phyloP scores from a whole-genome alignment of 192 early-diverging fungal species.

The Coemansia sp. region DNA sequence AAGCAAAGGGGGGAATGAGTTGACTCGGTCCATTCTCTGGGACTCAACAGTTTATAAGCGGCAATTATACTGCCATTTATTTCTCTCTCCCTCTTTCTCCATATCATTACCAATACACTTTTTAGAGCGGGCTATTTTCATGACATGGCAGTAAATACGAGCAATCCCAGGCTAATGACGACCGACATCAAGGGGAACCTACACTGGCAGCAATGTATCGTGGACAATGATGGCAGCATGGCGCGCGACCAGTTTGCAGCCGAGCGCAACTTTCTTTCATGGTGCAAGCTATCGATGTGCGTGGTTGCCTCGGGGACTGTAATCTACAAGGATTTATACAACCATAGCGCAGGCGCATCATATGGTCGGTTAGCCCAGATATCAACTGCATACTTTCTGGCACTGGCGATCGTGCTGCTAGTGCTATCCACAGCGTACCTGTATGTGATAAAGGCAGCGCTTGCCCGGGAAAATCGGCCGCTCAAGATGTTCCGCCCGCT shows the following conservation, averaged over 20 bases:
- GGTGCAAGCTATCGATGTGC: conserved; percentile 42
- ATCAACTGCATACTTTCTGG: conserved; percentile 27
- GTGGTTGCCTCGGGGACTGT: conserved; percentile 23
- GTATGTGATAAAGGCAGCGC: conserved; percentile 12
- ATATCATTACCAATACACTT: background rate
- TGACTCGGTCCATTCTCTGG: too few species aligned
- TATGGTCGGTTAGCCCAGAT: conserved; percentile 13
- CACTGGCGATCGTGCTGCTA: conserved; percentile 21
- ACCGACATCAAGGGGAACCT: background rate
- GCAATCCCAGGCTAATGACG: background rate
- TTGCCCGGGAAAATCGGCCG: conserved; percentile 23
- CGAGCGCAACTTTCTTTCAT: conserved; percentile 51
- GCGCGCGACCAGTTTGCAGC: conserved; percentile 52
- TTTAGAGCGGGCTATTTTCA: background rate
- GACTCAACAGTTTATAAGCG: background rate
- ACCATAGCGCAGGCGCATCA: background rate
- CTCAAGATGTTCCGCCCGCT: conserved; percentile 23
- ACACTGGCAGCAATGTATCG: background rate
- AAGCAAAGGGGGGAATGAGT: background rate
- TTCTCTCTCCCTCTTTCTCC: background rate
- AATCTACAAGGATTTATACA: conserved; percentile 18
- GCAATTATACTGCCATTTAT: background rate
- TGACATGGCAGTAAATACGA: background rate
- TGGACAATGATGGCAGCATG: conserved; percentile 50
- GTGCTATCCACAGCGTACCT: conserved; percentile 25